Base-by-base conservation (phyloP, 2,329 filamentous ascomycete species). In the Trichoderma breve region DNA sequence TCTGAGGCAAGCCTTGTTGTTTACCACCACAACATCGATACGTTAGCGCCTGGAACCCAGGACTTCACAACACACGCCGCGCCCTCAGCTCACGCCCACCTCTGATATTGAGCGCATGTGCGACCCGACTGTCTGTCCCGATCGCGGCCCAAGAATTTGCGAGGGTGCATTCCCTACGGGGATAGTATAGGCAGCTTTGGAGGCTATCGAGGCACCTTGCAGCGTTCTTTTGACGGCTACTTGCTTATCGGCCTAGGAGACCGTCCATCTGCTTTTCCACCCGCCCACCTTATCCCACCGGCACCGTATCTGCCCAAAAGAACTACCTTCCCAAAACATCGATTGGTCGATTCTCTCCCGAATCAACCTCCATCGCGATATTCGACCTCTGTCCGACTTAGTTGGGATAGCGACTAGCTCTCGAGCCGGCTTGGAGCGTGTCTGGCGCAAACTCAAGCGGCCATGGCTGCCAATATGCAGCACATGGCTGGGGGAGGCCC, bases 391-490 rank as follows among this genome's bases (percentile, higher is more conserved):
- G 21, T 60, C 21, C 51, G 43, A 34, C 51, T 43, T 28, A 24
- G 32, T 26, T 12, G 36, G 55, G 58, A 18, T 53, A 28, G 39
- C 26, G 34, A 14, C 15, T 68, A 36, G 30, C 18, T 28, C 6
- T 12, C 18, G 70, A 21, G 34, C 55, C 68, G 74, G 67, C 72
- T 67, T 75, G 76, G 77, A 72, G 73, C 71, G 73, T 72, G 76
- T 71, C 57, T 73, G 69, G 32, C 73, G 68, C 72, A 72, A 57
- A 71, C 66, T 58, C 71, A 71, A 73, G 84, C 84, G 83, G 85
- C 85, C 81, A 89, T 90, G 87, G 87, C 87, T 82, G 87, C 85
- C 78, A 89, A 88, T 76, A 86, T 89, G 81, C 85, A 85, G 79
- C 87, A 87, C 77, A 88, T 89, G 86, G 83, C 81, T 78, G 81